Conservation (phyloP, 805 yeast genomes). For the Barnettozyma populi region DNA sequence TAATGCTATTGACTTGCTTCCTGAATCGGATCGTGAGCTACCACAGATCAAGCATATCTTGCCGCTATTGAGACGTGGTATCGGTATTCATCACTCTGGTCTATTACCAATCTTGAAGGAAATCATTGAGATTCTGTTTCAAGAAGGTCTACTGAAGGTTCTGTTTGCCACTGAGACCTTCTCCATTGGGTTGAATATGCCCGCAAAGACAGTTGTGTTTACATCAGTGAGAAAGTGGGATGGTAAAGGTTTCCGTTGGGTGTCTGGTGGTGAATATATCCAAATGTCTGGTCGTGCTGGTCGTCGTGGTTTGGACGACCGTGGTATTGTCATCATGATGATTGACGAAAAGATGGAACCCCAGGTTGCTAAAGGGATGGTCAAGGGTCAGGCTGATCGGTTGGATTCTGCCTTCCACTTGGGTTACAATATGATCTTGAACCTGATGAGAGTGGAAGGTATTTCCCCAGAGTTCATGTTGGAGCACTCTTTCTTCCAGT, state of each 20-base stretch:
- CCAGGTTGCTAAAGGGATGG: slow-evolving; percentile 98
- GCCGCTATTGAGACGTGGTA: slow-evolving; percentile 88
- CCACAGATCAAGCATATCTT: slow-evolving; percentile 92
- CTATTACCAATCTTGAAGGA: slow-evolving; percentile 88
- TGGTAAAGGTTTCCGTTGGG: slow-evolving; percentile 97
- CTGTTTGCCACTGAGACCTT: slow-evolving; percentile 97
- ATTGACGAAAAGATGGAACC: slow-evolving; percentile 99
- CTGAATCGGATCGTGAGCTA: slow-evolving; percentile 85
- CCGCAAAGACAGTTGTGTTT: slow-evolving; percentile 97
- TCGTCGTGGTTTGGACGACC: slow-evolving; percentile 97
- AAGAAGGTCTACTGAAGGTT: slow-evolving; percentile 92
- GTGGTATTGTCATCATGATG: slow-evolving; percentile 99
- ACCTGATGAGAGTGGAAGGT: slow-evolving; percentile 95
- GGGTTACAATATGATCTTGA: slow-evolving; percentile 95
- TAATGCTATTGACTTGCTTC: slow-evolving; percentile 82
- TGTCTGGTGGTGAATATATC: slow-evolving; percentile 98
- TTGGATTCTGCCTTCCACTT: slow-evolving; percentile 96
- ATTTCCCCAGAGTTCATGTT: slow-evolving; percentile 97
- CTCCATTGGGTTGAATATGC: slow-evolving; percentile 98
- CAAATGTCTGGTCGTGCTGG: slow-evolving; percentile 99
- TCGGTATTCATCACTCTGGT: slow-evolving; percentile 98
- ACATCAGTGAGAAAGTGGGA: slow-evolving; percentile 98
- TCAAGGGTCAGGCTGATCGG: slow-evolving; percentile 97
- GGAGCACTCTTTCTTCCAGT: slow-evolving; percentile 90
- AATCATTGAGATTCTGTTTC: slow-evolving; percentile 92